phyloP scores from a whole-genome alignment of 2,329 filamentous ascomycete species.

The Canariomyces notabilis region DNA sequence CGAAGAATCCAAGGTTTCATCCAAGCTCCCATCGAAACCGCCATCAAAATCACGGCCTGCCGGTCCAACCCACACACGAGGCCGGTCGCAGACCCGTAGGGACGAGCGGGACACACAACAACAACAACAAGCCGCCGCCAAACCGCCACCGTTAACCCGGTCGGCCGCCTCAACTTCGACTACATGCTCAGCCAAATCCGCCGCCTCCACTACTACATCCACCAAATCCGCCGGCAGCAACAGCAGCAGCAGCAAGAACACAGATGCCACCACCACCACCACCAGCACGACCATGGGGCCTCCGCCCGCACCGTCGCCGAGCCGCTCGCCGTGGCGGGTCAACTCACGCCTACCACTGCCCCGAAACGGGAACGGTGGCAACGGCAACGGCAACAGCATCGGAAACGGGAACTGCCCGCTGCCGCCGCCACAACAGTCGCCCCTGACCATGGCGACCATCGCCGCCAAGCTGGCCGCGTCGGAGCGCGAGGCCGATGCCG shows the following conservation, averaged over 20 bases:
- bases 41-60: conserved; percentile 5
- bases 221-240: not conserved
- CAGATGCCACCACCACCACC: conserved; percentile 2
- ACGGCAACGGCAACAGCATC: conserved; percentile 27
- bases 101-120: conserved; percentile 1
- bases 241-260: not conserved
- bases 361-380: conserved; percentile 22
- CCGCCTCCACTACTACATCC: not conserved
- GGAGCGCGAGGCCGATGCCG: conserved; percentile 59
- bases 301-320: conserved; percentile 10
- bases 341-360: conserved; percentile 34
- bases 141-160: not conserved
- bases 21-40: conserved; percentile 4
- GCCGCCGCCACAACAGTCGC: conserved; percentile 46
- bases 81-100: conserved; percentile 6
- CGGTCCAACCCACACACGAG: conserved; percentile 5
- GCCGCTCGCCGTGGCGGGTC: conserved; percentile 25
- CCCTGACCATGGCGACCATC: conserved; percentile 57
- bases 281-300: not conserved
- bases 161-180: conserved; percentile 6
- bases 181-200: conserved; percentile 1
- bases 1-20: not conserved
- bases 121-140: too few species aligned
- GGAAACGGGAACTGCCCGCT: conserved; percentile 28
- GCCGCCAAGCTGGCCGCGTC: conserved; percentile 60